Percentiles rank a stretch among this genome's conserved stretches.
Evolutionary conservation across 805 yeast species (phyloP).

Genomic region (Schwanniomyces polymorphus): DNA sequence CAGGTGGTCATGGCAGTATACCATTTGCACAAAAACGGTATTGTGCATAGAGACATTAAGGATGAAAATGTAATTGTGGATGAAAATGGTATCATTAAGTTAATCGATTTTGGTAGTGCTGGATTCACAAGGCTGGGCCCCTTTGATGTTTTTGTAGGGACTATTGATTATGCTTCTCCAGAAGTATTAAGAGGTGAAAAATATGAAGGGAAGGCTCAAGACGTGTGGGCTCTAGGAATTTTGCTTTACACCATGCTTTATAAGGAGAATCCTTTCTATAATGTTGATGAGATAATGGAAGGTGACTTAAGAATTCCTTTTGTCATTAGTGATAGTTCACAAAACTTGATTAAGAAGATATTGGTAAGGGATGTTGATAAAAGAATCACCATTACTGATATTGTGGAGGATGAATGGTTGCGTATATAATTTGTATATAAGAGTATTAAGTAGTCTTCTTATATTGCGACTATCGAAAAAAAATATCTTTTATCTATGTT

Average conservation of each 20-base stretch:
- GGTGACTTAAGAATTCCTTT: conserved; percentile 77
- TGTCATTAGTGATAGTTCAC: conserved; percentile 60
- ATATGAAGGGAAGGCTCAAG: conserved; percentile 92
- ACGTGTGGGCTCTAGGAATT: conserved; percentile 96
- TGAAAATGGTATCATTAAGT: conserved; percentile 72
- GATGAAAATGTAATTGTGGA: conserved; percentile 94
- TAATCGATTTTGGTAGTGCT: conserved; percentile 95
- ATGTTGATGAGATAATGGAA: conserved; percentile 93
- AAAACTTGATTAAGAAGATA: conserved; percentile 60
- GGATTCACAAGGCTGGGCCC: conserved; percentile 91
- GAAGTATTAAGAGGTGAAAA: conserved; percentile 88
- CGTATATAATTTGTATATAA: conserved; percentile 3
- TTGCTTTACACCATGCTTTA: conserved; percentile 84
- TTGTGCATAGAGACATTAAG: conserved; percentile 91
- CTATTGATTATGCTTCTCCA: conserved; percentile 97
- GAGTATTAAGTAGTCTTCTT: background rate
- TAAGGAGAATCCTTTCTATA: conserved; percentile 94
- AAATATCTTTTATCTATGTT: background rate
- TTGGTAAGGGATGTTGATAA: conserved; percentile 63
- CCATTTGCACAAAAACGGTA: conserved; percentile 82
- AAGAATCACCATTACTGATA: conserved; percentile 75
- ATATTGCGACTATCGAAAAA: background rate
- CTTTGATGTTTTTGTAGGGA: conserved; percentile 96
- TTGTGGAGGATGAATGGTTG: conserved; percentile 71
- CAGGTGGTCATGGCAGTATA: conserved; percentile 79